A percentile compares a stretch with the other conserved stretches of the same genome.
Conservation (phyloP, 352 stramenopile genomes). For the Stephanocyclus meneghinianus region DNA sequence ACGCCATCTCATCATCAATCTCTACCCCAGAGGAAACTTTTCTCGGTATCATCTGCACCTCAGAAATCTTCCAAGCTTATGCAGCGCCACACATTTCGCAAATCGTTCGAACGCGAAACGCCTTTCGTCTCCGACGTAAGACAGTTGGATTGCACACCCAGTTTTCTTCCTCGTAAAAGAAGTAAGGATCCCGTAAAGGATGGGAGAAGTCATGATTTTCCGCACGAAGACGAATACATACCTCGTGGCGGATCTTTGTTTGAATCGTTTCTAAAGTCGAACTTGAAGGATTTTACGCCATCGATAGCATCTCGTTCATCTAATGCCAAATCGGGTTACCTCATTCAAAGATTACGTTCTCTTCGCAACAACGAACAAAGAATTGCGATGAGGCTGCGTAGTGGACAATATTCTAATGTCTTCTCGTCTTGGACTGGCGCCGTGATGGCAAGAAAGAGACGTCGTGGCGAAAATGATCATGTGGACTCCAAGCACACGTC, state of each 20-base stretch:
- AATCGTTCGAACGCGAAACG: slow-evolving; percentile 3
- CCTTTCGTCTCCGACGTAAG: not conserved
- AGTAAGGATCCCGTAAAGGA: slow-evolving; percentile 5
- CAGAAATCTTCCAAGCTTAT: not conserved
- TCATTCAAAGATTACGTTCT: slow-evolving; percentile 37
- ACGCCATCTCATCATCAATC: slow-evolving; percentile 4
- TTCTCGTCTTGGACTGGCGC: not conserved
- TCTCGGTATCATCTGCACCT: not conserved
- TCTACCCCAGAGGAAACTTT: not conserved
- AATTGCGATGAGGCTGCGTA: slow-evolving; percentile 35
- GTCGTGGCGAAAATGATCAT: slow-evolving; percentile 11
- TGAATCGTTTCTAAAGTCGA: slow-evolving; percentile 4
- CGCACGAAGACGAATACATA: not conserved
- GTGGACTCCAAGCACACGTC: slow-evolving; percentile 16
- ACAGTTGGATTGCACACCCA: slow-evolving; percentile 19
- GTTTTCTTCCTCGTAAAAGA: slow-evolving; percentile 5
- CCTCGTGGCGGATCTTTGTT: not conserved
- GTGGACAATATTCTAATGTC: slow-evolving; percentile 13
- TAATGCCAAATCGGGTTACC: slow-evolving; percentile 21
- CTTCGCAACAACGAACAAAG: slow-evolving; percentile 32
- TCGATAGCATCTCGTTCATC: not conserved
- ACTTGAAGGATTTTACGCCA: not conserved
- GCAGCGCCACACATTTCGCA: slow-evolving; percentile 23
- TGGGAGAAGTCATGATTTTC: not conserved
- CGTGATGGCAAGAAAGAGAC: slow-evolving; percentile 11